These are phyloP conservation scores for Aspergillus spinulosporus DNA, from an alignment of 2,329 filamentous ascomycete genomes.

Conservation along the genomic window DNA sequence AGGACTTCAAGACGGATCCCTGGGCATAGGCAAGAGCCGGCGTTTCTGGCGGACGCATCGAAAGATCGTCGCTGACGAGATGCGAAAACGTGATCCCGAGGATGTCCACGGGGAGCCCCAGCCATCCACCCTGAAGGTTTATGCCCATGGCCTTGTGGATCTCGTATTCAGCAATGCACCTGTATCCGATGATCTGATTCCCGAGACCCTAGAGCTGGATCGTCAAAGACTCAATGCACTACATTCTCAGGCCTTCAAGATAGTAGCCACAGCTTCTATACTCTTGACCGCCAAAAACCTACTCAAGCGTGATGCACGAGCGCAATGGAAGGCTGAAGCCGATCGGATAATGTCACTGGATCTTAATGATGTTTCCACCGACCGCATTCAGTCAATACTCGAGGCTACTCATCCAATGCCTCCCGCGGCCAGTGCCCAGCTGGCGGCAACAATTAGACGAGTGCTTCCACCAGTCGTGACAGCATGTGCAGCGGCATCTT, in stretches of 20 bases:
- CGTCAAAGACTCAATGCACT: constrained; percentile 54
- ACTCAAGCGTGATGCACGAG: constrained; percentile 63
- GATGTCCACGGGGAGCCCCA: constrained; percentile 36
- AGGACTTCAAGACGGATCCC: constrained; percentile 54
- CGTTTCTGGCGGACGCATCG: constrained; percentile 55
- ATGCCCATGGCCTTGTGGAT: constrained; percentile 61
- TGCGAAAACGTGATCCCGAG: constrained; percentile 49
- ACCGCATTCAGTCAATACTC: constrained; percentile 48
- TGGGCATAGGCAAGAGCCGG: constrained; percentile 54
- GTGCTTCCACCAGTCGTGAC: constrained; percentile 57
- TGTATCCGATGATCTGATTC: constrained; percentile 53
- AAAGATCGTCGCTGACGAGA: constrained; percentile 48
- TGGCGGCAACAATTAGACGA: constrained; percentile 50
- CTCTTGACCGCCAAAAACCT: constrained; percentile 66
- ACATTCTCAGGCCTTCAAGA: constrained; percentile 56
- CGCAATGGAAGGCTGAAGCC: constrained; percentile 64
- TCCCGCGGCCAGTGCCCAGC: constrained; percentile 44
- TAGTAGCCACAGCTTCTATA: constrained; percentile 62
- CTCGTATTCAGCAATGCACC: constrained; percentile 56
- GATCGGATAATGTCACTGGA: constrained; percentile 57
- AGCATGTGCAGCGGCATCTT: constrained; percentile 35
- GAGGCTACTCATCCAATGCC: constrained; percentile 53
- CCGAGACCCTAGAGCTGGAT: constrained; percentile 63
- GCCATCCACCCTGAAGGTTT: constrained; percentile 48
- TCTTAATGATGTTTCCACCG: constrained; percentile 43